Evolutionary conservation across 441 rosid genomes (phyloP), one percentile per base, ranked within the genome.

Genomic region (Adansonia madagascariensis): DNA sequence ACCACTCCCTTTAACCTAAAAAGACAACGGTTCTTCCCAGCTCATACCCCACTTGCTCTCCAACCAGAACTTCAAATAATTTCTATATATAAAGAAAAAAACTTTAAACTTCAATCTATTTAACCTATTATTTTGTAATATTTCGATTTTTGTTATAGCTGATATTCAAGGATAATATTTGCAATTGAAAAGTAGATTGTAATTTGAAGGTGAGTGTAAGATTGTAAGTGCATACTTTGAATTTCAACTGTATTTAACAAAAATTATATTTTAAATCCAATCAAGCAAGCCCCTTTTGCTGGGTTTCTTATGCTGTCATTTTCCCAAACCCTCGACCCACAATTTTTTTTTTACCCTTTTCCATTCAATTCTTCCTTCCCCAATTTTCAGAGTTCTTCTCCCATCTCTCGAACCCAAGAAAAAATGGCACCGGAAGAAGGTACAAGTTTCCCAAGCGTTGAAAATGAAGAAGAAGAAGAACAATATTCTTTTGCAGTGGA

Each of bases 401-500:
- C 14, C 63, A 39, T 59, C 39, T 52, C 12, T 11, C 22, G 10
- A 76, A 66, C 76, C 78, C 68, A 27, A 66, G 62, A 47, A 46
- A 84, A 57, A 53, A 84, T 88, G 89, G 78, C 88, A 71, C 75
- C 63, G 79, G 86, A 66, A 78, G 76, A 63, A 24, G 49, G 53
- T 55, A 41, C 17, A 67, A 6, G 80, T 55, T 75, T 77, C 72
- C 41, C 53, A 18, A 73, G 27, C 59, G 77, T 73, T 0, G 91
- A 85, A 66, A 92, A 85, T 55, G 89, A 77, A 74, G 86, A 63
- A 59, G 86, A 63, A 59, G 52, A 22, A 7, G n/a, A 9, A 8
- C 88, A 85, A 69, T 92, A 86, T 82, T 88, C 97, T 3, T 93
- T 93, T 41, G 98, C 98, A 1, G 79, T 90, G 63, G 99, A 93